Conservation (phyloP, 306 rosid genomes). For the Astragalus membranaceus region DNA sequence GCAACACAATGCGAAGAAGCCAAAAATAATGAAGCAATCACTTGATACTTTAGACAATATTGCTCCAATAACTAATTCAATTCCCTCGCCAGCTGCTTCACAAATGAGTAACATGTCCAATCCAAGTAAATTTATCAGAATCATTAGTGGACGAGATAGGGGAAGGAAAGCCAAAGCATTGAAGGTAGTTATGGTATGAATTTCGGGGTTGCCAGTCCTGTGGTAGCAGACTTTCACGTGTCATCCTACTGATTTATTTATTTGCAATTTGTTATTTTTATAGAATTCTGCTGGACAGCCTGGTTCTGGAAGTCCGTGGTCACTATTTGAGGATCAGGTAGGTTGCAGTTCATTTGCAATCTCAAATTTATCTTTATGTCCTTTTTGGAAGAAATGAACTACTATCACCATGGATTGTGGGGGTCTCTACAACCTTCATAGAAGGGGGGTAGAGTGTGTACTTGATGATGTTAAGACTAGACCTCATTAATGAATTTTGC, state of each 20-base stretch:
- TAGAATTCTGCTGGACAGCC: conserved; percentile 72
- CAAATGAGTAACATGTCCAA: conserved; percentile 92
- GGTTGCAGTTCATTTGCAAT: background rate
- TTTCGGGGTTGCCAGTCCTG: background rate
- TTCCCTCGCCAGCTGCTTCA: conserved; percentile 93
- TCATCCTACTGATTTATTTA: conserved; percentile 10
- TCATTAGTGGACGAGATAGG: conserved; percentile 88
- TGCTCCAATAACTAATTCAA: conserved; percentile 58
- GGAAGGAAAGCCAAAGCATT: conserved; percentile 62
- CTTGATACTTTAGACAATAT: conserved; percentile 69
- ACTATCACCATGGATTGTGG: background rate
- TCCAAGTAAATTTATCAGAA: conserved; percentile 70
- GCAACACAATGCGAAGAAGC: conserved; percentile 75
- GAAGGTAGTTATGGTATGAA: conserved; percentile 54
- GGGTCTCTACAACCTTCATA: no score
- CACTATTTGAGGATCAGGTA: conserved; percentile 95
- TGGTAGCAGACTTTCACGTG: conserved; percentile 3
- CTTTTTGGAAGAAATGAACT: conserved; percentile 2
- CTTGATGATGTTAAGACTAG: no score
- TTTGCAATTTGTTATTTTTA: background rate
- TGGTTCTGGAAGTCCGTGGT: conserved; percentile 89
- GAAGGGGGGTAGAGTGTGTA: no score
- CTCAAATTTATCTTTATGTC: background rate
- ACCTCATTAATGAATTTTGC: no score
- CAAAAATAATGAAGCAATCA: conserved; percentile 62